phyloP scores from a whole-genome alignment of 1,284 basidiomycete species.

The Fomitopsis palustris region DNA sequence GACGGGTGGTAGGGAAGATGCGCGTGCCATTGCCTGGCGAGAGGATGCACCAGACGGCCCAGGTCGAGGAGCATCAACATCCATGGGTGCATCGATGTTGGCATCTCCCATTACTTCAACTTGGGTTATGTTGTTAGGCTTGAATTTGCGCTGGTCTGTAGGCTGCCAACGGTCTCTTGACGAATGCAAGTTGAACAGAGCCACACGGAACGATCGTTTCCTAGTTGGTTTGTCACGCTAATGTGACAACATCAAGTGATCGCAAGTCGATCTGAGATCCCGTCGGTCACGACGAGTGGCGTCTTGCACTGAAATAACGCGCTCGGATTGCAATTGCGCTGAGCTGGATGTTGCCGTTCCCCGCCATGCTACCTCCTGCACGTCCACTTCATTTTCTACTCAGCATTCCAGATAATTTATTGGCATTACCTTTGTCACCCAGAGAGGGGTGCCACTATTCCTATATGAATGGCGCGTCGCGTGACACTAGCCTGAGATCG shows the following conservation, averaged over 20 bases:
- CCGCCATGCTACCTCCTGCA: too few species aligned
- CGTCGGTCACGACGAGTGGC: not conserved
- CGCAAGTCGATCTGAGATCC: not conserved
- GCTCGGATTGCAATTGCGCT: too few species aligned
- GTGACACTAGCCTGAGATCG: too few species aligned
- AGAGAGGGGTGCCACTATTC: too few species aligned
- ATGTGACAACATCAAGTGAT: not conserved
- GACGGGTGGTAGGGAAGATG: slow-evolving; percentile 16
- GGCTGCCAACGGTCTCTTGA: not conserved
- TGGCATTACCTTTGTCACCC: too few species aligned
- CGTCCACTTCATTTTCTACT: too few species aligned
- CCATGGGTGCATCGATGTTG: not conserved
- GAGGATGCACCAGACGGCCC: not conserved
- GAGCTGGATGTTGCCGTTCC: too few species aligned
- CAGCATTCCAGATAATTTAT: too few species aligned
- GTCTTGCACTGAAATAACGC: not conserved
- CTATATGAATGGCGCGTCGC: too few species aligned
- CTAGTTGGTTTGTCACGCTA: not conserved
- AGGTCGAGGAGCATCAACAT: not conserved
- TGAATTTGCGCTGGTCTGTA: not conserved
- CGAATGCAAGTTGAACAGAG: not conserved
- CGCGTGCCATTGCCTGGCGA: slow-evolving; percentile 9
- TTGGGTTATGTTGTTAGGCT: not conserved
- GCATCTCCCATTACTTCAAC: not conserved
- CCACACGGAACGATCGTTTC: not conserved